phyloP scores from a whole-genome alignment of 2,329 filamentous ascomycete species.

The Cladosporium sp. region DNA sequence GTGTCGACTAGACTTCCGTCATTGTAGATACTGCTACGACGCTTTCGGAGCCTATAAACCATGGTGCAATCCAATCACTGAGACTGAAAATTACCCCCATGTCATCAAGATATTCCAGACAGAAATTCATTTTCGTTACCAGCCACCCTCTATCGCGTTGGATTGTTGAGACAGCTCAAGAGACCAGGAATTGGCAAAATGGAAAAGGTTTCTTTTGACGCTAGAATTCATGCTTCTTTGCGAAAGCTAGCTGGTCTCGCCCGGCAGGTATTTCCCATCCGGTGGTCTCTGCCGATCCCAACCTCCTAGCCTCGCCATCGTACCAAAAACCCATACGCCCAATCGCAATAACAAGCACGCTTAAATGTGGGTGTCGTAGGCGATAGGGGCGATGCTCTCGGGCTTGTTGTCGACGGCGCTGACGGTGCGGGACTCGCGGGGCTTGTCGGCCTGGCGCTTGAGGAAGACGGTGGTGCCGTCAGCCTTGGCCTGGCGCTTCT shows the following conservation, averaged over 20 bases:
- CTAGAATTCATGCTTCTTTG: constrained; percentile 14
- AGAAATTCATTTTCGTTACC: constrained; percentile 1
- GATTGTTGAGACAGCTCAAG: neutral
- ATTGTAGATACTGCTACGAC: no score
- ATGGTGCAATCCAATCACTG: no score
- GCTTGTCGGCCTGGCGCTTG: constrained; percentile 81
- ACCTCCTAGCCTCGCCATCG: constrained; percentile 14
- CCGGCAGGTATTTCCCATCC: constrained; percentile 14
- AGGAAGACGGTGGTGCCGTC: constrained; percentile 83
- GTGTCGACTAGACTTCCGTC: no score
- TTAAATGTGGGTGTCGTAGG: constrained; percentile 99
- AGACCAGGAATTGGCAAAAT: constrained; percentile 8
- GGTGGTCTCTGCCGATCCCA: constrained; percentile 12
- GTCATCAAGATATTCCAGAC: no score
- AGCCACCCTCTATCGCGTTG: constrained; percentile 2
- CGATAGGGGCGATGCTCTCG: constrained; percentile 84
- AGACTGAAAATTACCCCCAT: no score
- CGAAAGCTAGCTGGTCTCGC: constrained; percentile 13
- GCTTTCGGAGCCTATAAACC: no score
- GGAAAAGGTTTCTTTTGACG: constrained; percentile 13
- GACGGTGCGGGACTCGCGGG: constrained; percentile 76
- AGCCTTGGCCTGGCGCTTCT: constrained; percentile 89
- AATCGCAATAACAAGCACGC: constrained; percentile 19
- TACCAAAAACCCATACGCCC: constrained; percentile 10
- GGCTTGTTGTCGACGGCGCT: constrained; percentile 77